A percentile compares a stretch with the other conserved stretches of the same genome.
Conservation (phyloP, 306 rosid genomes). For the Casuarina glauca region DNA sequence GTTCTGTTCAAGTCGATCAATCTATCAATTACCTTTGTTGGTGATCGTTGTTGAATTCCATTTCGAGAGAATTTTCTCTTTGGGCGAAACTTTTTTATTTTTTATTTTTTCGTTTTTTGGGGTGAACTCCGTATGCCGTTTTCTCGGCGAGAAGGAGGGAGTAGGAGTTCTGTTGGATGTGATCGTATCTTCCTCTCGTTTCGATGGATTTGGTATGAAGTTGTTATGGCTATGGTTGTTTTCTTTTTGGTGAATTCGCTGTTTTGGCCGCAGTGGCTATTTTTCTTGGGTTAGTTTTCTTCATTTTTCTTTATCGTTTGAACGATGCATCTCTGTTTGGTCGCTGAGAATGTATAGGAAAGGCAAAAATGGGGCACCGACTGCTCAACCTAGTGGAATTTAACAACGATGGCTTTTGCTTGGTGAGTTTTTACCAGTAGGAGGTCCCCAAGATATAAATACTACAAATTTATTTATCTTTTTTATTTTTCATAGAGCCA, state of each 20-base stretch:
- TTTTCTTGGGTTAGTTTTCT: neutral
- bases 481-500: neutral
- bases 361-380: neutral
- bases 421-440: neutral
- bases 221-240: neutral
- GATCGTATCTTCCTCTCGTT: neutral
- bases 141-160: neutral
- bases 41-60: neutral
- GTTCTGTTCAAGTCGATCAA: neutral
- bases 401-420: neutral
- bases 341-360: slow-evolving; percentile 11
- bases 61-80: neutral
- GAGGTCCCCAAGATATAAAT: too few relatives aligned
- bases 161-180: neutral
- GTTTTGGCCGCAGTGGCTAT: neutral
- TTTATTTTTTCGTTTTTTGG: neutral
- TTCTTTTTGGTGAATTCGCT: neutral
- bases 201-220: neutral
- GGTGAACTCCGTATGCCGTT: neutral
- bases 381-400: neutral
- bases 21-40: neutral
- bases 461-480: too few relatives aligned
- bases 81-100: neutral
- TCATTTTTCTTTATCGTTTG: neutral
- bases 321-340: slow-evolving; percentile 7